Base-by-base conservation (phyloP, 2,329 filamentous ascomycete species). In the Eurotiales sp. region DNA sequence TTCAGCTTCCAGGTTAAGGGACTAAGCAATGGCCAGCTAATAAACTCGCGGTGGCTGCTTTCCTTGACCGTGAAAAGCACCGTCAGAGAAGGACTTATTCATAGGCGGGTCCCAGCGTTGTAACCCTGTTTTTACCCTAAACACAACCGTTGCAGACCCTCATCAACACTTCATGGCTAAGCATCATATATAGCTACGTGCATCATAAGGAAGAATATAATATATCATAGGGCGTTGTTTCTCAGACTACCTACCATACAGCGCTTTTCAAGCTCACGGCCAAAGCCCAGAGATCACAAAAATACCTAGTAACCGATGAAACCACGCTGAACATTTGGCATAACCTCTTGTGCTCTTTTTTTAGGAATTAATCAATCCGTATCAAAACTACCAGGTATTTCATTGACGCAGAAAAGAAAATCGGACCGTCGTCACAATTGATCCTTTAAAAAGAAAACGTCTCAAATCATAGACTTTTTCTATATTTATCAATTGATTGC, bases 391-490 rank as follows among this genome's bases (percentile, higher is more conserved):
- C 34, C 34, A 37, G 34, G 34, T 37, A 37, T 37, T 36, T 37
- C 34, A 37, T 37, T 37, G 34, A 37, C 17, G 34, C 34, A 21
- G 34, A 32, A 34, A 39, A 46, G 21, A 36, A 43, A 27, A 32
- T 44, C 21, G 47, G 22, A 43, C 41, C 39, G 41, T 45, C 39
- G 34, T 43, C 32, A 43, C 39, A 43, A 43, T 50, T 50, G 21
- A 50, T 42, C 47, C 41, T 50, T 50, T 23, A 40, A 29, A 25
- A 34, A 39, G 32, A 40, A 27, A 32, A 19, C 23, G 32, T 36
- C 25, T 23, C 5, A 27, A n/a, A 48, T 22, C 41, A 19, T 8
- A 37, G 34, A 50, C 14, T 21, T 17, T 43, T 47, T 25, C n/a
- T n/a, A n/a, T 39, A 23, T 51, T 41, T 8, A 14, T 12, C 19